Evolutionary conservation across 2,329 filamentous ascomycete genomes (phyloP).

Genomic region (Chaetomium sp.): DNA sequence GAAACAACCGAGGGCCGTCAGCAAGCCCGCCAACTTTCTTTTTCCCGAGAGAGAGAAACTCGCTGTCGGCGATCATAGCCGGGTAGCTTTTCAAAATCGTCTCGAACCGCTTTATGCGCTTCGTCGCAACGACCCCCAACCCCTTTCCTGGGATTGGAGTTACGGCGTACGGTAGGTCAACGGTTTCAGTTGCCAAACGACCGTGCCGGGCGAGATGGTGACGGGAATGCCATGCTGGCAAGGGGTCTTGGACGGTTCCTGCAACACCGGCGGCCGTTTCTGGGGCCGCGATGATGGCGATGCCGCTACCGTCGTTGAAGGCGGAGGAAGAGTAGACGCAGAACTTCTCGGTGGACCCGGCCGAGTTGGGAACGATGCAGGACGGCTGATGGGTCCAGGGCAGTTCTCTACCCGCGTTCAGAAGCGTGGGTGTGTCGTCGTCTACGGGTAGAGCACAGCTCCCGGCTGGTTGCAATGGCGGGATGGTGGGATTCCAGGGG

Average conservation of each 20-base stretch:
- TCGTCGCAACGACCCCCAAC: slow-evolving; percentile 39
- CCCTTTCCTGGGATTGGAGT: slow-evolving; percentile 38
- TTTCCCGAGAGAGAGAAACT: slow-evolving; percentile 29
- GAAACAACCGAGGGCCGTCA: slow-evolving; percentile 34
- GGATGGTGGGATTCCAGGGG: neutral
- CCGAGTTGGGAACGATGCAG: slow-evolving; percentile 13
- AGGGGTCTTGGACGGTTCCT: slow-evolving; percentile 31
- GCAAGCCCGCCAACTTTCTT: slow-evolving; percentile 25
- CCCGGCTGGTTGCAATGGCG: neutral
- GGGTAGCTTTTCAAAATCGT: slow-evolving; percentile 40
- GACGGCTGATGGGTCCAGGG: slow-evolving; percentile 21
- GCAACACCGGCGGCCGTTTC: slow-evolving; percentile 32
- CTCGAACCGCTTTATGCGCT: slow-evolving; percentile 39
- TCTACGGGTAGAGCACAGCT: neutral
- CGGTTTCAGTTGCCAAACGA: slow-evolving; percentile 3
- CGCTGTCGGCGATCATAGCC: slow-evolving; percentile 36
- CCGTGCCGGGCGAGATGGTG: slow-evolving; percentile 27
- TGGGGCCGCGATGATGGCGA: slow-evolving; percentile 31
- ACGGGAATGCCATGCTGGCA: slow-evolving; percentile 16
- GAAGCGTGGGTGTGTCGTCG: slow-evolving; percentile 2
- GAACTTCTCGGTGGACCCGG: slow-evolving; percentile 22
- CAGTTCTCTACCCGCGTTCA: neutral
- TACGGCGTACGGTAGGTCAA: slow-evolving; percentile 35
- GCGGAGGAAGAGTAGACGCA: slow-evolving; percentile 32
- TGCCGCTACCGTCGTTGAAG: slow-evolving; percentile 30